A percentile compares a stretch with the other conserved stretches of the same genome.
Conservation (phyloP, 345 rosid species). For the thale cress (Arabidopsis thaliana) region DNA sequence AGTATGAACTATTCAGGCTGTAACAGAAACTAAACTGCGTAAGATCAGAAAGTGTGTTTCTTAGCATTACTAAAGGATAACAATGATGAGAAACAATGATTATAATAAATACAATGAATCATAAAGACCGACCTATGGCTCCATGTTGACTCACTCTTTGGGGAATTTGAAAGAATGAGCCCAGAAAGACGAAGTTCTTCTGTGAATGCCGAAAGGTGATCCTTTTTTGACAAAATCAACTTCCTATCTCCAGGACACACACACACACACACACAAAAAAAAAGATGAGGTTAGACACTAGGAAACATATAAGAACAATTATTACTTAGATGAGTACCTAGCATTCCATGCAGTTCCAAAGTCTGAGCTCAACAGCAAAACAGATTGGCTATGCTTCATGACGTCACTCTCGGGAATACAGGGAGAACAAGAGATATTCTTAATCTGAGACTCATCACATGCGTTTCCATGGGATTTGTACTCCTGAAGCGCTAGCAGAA, state of each 20-base stretch:
- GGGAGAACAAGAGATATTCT: slow-evolving; percentile 17
- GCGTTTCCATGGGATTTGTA: slow-evolving; percentile 43
- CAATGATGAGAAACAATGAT: slow-evolving; percentile 9
- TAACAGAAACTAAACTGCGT: neutral
- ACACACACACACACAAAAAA: neutral
- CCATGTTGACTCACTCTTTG: slow-evolving; percentile 96
- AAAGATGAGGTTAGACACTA: slow-evolving; percentile 17
- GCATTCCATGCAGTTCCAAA: slow-evolving; percentile 91
- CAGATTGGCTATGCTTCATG: slow-evolving; percentile 76
- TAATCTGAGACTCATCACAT: slow-evolving; percentile 25
- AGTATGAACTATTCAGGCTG: neutral
- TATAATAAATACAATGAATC: neutral
- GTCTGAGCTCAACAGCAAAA: slow-evolving; percentile 83
- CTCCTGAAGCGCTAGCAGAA: slow-evolving; percentile 51
- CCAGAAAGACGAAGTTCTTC: slow-evolving; percentile 79
- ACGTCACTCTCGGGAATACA: slow-evolving; percentile 51
- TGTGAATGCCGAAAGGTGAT: slow-evolving; percentile 46
- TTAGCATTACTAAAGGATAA: neutral
- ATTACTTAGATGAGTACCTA: slow-evolving; percentile 54
- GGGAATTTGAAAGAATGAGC: slow-evolving; percentile 79
- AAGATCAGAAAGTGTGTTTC: neutral
- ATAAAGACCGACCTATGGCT: slow-evolving; percentile 68
- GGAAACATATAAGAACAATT: neutral
- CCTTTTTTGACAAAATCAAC: slow-evolving; percentile 61
- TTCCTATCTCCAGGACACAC: slow-evolving; percentile 56